Base-by-base conservation (phyloP, 2,329 filamentous ascomycete species). In the Rutstroemia sp. region DNA sequence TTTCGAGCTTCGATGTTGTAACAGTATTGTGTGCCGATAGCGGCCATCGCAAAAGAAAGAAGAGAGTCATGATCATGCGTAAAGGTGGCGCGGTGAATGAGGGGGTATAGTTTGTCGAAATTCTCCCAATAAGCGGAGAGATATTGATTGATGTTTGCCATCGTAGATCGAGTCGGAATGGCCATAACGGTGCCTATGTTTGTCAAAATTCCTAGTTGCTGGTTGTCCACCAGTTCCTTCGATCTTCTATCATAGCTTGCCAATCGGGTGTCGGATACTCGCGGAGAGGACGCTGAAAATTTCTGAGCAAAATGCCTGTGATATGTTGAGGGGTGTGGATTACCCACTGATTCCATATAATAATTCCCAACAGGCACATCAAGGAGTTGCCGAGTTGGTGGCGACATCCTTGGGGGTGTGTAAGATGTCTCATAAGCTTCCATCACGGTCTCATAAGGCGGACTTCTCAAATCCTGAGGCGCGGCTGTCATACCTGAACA, bases 281-380 rank as follows among this genome's bases (percentile, higher is more conserved):
- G 59, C 58, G 63, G 54, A 54, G 65, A 55, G 57, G 63, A 63
- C 42, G 64, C 66, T 67, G 66, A 18, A 55, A 63, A 62, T 60
- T 58, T 58, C 65, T 67, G 66, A 67, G 66, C 61, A 57, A 67
- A 54, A 56, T 66, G 58, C 55, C 65, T 67, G 58, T 49, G 62
- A 65, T 62, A 62, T 51, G 65, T 65, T 62, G 67, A 61, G 52
- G 63, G 62, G 63, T 64, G 56, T 65, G 66, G 66, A 66, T 64
- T 65, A 68, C 66, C 67, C 65, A 68, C 67, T 66, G 66, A 63
- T 66, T 69, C 66, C 66, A 68, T 65, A 48, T 61, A 63, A 59
- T 65, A 63, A 23, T 52, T 60, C 19, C 64, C 62, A 61, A 37
- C 57, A 55, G 66, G 64, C 42, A 69, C 59, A 56, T 66, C 64